Evolutionary conservation across 2,329 filamentous ascomycete species (phyloP), one percentile per base, ranked within the genome.

Genomic region (Colletotrichum sojae): DNA sequence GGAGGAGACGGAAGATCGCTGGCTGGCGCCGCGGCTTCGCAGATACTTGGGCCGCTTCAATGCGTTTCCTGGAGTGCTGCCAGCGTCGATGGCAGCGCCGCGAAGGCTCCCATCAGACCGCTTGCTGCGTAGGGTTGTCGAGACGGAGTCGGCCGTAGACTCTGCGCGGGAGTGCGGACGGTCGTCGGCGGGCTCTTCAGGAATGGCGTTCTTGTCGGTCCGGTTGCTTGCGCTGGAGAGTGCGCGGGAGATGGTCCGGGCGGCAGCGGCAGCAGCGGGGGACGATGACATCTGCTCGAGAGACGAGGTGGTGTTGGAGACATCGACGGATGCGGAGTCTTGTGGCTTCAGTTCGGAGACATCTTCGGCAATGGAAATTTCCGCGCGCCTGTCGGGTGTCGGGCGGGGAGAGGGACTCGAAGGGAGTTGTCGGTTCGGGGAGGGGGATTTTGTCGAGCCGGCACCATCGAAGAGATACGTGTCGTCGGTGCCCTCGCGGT

Each of bases 1-100:
- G 1, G 89, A 91, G 1, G 89, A 91, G 3, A 86, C 83, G 2
- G 89, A 91, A 4, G 89, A 91, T 62, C 87, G 82, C 72, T 89
- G 85, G 75, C 88, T 90, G 43, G 82, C 83, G 74, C 85, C 84
- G 43, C 87, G 84, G 75, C 86, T 90, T 62, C 85, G 85, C 18
- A 91, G 78, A 71, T 88, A 90, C 72, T 86, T 89, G 13, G 88
- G 88, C 40, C 86, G 82, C 57, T 77, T 83, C 25, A 89, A 78
- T 1, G 84, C 80, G 54, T 82, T 77, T 8, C 85, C 85, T 0
- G 83, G 81, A 4, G 83, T 85, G 72, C 77, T 83, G 20, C 83
- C 86, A 1, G 82, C 81, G 71, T 88, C 86, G 6, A 77, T 66
- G 0, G 77, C 75, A 8, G 71, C 67, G n/a, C 68, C 75, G 52